Evolutionary conservation across 306 rosid species (phyloP), one percentile per base, ranked within the genome.

Genomic region (Trichosanthes cucumerina): DNA sequence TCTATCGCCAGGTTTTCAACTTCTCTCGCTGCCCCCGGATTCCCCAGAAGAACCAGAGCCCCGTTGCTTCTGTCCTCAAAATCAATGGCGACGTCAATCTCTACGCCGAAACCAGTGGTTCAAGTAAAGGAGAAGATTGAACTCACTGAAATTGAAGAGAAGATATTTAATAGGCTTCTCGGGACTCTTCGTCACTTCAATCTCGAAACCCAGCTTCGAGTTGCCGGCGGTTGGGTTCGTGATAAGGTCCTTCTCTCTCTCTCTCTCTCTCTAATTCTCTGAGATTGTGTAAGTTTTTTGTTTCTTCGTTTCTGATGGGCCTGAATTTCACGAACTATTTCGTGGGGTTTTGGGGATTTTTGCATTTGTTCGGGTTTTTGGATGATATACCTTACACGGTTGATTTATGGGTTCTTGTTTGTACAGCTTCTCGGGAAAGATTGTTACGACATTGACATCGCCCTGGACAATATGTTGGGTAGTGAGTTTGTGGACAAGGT

Each of bases 151-250:
- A 16, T 16, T 23, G 98, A 95, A 88, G 77, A 82, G 80, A 84
- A 78, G 68, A 94, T 94, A 50, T 94, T 94, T 56, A 84, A 92
- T 7, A 81, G 95, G 70, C 97, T 94, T 77, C 88, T 87, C 41
- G 85, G 87, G 9, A 89, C 96, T 52, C 91, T 92, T 43, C 84
- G 82, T 52, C 91, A 85, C 80, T 90, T 83, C 16, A 80, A 84
- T 49, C 96, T 95, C 53, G 76, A 82, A 46, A 89, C 85, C 72
- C 89, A 95, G 81, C 98, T 95, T 75, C 96, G 97, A 0, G 96
- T 95, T 12, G 98, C 98, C n/a, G 97, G 98, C 57, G 98, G 98
- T 70, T 95, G 96, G 96, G 96, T 95, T 52, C 96, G 97, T 38
- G 98, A 95, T 76, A 92, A 95, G 96, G 97, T 94, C 26, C 0